Evolutionary conservation across 805 yeast genomes (phyloP).

Genomic region (Ogataea ganodermae): DNA sequence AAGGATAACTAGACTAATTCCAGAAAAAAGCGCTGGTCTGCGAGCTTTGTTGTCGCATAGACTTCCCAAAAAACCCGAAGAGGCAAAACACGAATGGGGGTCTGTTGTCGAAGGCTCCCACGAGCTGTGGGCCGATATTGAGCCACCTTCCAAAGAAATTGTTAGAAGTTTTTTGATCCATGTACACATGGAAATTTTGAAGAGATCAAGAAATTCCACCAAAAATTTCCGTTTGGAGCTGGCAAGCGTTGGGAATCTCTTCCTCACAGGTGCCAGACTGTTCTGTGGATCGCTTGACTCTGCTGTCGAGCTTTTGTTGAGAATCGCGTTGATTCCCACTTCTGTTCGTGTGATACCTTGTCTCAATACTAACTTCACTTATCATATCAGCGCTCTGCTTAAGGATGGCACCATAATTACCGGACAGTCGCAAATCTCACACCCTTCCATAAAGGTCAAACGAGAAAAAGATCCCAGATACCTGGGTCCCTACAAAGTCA

Average conservation of each 20-base stretch:
- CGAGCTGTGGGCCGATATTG: slow-evolving; percentile 61
- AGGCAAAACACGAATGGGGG: slow-evolving; percentile 75
- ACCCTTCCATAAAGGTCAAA: slow-evolving; percentile 48
- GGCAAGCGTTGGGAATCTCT: slow-evolving; percentile 85
- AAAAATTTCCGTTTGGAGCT: slow-evolving; percentile 69
- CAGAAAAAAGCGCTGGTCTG: slow-evolving; percentile 44
- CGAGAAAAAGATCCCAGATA: neutral
- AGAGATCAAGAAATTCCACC: slow-evolving; percentile 56
- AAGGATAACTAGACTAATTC: slow-evolving; percentile 71
- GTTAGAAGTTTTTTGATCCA: slow-evolving; percentile 76
- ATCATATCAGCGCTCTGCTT: slow-evolving; percentile 79
- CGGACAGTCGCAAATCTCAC: slow-evolving; percentile 93
- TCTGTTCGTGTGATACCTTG: slow-evolving; percentile 70
- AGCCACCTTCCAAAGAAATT: slow-evolving; percentile 66
- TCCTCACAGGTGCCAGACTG: slow-evolving; percentile 77
- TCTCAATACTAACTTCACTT: slow-evolving; percentile 78
- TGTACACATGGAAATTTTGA: slow-evolving; percentile 74
- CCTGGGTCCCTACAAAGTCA: slow-evolving; percentile 6
- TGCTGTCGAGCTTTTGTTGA: slow-evolving; percentile 72
- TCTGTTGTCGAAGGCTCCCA: slow-evolving; percentile 79
- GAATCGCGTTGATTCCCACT: slow-evolving; percentile 61
- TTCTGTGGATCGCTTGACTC: slow-evolving; percentile 84
- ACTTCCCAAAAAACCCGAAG: slow-evolving; percentile 45
- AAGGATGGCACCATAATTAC: slow-evolving; percentile 71
- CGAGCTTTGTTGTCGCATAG: slow-evolving; percentile 49